Evolutionary conservation across 768 basidiomycete genomes (phyloP).

Genomic region (Trametes elegans): DNA sequence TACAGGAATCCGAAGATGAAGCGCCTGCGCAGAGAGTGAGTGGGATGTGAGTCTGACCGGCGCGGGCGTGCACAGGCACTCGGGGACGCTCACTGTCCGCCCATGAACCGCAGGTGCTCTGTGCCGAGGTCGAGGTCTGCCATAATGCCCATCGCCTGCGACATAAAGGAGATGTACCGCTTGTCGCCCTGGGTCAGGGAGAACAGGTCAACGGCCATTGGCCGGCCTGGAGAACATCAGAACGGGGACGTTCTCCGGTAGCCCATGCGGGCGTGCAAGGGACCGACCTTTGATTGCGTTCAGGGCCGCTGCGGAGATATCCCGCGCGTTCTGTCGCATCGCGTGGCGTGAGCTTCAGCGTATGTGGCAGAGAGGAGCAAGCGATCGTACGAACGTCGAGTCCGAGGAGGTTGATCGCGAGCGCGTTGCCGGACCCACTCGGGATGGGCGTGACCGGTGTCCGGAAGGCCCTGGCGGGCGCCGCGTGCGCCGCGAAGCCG

Average conservation of each 20-base stretch:
- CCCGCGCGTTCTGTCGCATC: conserved; percentile 55
- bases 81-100: conserved; percentile 38
- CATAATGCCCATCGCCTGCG: conserved; percentile 80
- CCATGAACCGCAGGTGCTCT: conserved; percentile 85
- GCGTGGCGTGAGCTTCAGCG: not conserved
- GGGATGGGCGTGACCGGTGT: conserved; percentile 79
- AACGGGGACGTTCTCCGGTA: too few species aligned
- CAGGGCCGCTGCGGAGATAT: conserved; percentile 68
- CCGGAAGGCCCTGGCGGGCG: conserved; percentile 57
- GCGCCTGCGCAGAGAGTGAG: conserved; percentile 44
- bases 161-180: conserved; percentile 74
- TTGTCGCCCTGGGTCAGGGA: conserved; percentile 69
- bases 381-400: conserved; percentile 42
- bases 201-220: conserved; percentile 76
- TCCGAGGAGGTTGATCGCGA: conserved; percentile 75
- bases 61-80: too few species aligned
- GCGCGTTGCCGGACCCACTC: conserved; percentile 78
- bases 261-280: not conserved
- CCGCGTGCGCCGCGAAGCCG: conserved; percentile 67
- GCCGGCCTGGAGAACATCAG: conserved; percentile 46
- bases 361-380: not conserved
- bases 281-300: conserved; percentile 75
- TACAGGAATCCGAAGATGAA: conserved; percentile 72
- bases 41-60: too few species aligned
- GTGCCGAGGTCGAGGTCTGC: conserved; percentile 85